phyloP scores from a whole-genome alignment of 768 basidiomycete genomes.

The Mycena indigotica region DNA sequence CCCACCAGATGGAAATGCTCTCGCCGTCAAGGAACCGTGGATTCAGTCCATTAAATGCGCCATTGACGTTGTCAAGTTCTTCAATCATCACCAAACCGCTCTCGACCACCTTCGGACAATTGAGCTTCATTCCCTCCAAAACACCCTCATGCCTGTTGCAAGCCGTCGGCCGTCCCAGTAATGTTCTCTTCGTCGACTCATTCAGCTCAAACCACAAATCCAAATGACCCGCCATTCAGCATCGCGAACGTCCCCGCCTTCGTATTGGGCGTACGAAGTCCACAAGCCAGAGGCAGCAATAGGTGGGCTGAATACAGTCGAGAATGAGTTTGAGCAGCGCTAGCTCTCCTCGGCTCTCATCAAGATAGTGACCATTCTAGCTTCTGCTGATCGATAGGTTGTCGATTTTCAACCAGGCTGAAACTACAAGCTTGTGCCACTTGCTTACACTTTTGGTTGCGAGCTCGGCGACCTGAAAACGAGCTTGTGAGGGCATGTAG shows the following conservation, averaged over 20 bases:
- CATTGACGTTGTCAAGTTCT: conserved; percentile 32
- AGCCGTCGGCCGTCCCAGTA: conserved; percentile 28
- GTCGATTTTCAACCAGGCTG: too few relatives aligned
- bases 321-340: neutral
- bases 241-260: too few relatives aligned
- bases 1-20: conserved; percentile 33
- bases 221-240: neutral
- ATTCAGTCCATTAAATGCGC: conserved; percentile 18
- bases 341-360: too few relatives aligned
- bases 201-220: conserved; percentile 12
- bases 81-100: conserved; percentile 28
- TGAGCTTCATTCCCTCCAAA: neutral
- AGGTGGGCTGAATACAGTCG: neutral
- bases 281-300: too few relatives aligned
- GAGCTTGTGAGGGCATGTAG: too few relatives aligned
- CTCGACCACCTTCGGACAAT: conserved; percentile 21
- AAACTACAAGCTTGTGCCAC: too few relatives aligned
- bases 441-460: too few relatives aligned
- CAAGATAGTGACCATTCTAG: too few relatives aligned
- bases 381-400: too few relatives aligned
- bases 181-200: conserved; percentile 17
- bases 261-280: too few relatives aligned
- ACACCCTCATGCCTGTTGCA: conserved; percentile 14
- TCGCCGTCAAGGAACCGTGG: conserved; percentile 21
- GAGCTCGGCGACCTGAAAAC: too few relatives aligned